phyloP scores from a whole-genome alignment of 495 filamentous ascomycete genomes.

The Penicillium bialowiezense region DNA sequence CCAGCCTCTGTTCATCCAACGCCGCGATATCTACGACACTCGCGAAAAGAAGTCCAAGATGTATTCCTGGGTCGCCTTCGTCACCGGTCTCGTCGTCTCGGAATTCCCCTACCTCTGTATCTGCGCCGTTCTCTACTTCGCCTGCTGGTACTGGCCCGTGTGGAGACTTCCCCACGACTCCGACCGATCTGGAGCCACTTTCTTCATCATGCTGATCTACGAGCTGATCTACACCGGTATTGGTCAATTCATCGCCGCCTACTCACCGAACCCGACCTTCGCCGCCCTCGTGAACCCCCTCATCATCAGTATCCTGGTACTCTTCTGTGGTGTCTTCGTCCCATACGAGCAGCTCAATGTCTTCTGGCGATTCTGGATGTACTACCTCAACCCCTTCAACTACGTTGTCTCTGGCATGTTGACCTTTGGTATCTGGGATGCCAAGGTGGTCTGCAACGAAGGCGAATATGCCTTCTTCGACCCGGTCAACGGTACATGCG shows the following conservation, averaged over 20 bases:
- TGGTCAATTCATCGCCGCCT: constrained; percentile 58
- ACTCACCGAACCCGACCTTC: constrained; percentile 52
- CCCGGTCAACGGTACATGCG: constrained; percentile 53
- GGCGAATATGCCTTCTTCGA: constrained; percentile 57
- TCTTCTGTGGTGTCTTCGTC: constrained; percentile 49
- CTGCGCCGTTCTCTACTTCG: constrained; percentile 46
- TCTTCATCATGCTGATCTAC: constrained; percentile 54
- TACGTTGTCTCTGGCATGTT: constrained; percentile 64
- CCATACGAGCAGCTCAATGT: constrained; percentile 47
- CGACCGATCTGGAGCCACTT: constrained; percentile 49
- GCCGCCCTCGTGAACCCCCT: constrained; percentile 55
- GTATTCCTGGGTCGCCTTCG: constrained; percentile 54
- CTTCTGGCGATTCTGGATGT: constrained; percentile 74
- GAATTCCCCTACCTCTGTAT: constrained; percentile 53
- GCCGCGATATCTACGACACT: constrained; percentile 50
- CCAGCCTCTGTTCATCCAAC: constrained; percentile 51
- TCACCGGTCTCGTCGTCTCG: constrained; percentile 47
- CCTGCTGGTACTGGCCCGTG: constrained; percentile 51
- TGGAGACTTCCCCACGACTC: constrained; percentile 28
- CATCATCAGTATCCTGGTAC: constrained; percentile 51
- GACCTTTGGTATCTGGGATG: constrained; percentile 55
- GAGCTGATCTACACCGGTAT: constrained; percentile 56
- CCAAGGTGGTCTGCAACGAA: constrained; percentile 51
- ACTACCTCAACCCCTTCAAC: constrained; percentile 67
- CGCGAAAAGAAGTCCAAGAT: constrained; percentile 52